phyloP scores from a whole-genome alignment of 768 basidiomycete species.

The Nidula microcarpa region DNA sequence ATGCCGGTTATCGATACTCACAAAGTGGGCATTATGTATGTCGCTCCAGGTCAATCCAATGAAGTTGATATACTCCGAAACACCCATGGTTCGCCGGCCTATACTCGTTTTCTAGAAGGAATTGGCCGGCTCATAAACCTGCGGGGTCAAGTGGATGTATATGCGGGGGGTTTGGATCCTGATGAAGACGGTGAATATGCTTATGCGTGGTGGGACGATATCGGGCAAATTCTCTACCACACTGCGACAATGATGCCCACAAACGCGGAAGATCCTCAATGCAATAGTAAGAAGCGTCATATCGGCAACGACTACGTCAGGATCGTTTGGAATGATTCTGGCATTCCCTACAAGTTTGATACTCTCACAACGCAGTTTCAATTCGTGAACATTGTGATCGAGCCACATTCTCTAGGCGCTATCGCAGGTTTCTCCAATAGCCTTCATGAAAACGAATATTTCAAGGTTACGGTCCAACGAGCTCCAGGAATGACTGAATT shows the following conservation, averaged over 20 bases:
- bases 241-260: constrained; percentile 98
- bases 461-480: constrained; percentile 89
- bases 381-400: constrained; percentile 95
- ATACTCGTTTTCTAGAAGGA: constrained; percentile 89
- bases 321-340: constrained; percentile 98
- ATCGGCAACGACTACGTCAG: constrained; percentile 97
- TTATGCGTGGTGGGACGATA: constrained; percentile 99
- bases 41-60: constrained; percentile 82
- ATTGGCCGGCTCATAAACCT: constrained; percentile 86
- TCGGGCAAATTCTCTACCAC: constrained; percentile 92
- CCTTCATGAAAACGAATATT: constrained; percentile 89
- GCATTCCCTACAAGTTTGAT: constrained; percentile 84
- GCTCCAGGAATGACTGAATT: constrained; percentile 93
- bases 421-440: constrained; percentile 85
- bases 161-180: constrained; percentile 87
- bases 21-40: constrained; percentile 95
- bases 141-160: constrained; percentile 87
- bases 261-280: constrained; percentile 58
- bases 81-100: constrained; percentile 90
- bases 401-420: constrained; percentile 84
- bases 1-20: constrained; percentile 97
- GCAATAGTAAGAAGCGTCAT: constrained; percentile 87
- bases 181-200: constrained; percentile 95
- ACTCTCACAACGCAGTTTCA: constrained; percentile 93
- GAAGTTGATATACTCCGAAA: constrained; percentile 89